Conservation (phyloP, 495 filamentous ascomycete species). For the Daldinia bambusicola region DNA sequence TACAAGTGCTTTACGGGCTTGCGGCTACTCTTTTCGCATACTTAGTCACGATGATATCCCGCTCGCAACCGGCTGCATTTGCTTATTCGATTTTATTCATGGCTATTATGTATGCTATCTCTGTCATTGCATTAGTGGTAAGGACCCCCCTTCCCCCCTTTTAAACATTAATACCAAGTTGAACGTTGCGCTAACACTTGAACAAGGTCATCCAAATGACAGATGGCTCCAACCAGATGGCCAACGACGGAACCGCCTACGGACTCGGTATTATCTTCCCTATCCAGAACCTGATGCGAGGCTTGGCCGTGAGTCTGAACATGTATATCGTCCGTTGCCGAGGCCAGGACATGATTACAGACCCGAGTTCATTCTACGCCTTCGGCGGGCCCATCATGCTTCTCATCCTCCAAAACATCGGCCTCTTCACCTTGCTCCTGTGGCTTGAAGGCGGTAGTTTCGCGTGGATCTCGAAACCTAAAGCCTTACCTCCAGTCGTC, state of each 20-base stretch:
- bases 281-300: conserved; percentile 45
- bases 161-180: conserved; percentile 64
- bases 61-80: conserved; percentile 74
- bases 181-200: conserved; percentile 59
- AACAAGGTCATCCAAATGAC: conserved; percentile 66
- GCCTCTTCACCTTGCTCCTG: conserved; percentile 73
- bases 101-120: conserved; percentile 70
- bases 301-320: conserved; percentile 37
- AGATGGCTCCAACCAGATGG: conserved; percentile 68
- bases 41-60: conserved; percentile 73
- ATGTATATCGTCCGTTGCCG: conserved; percentile 45
- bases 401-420: conserved; percentile 71
- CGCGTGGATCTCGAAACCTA: conserved; percentile 47
- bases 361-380: conserved; percentile 57
- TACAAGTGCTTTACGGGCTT: conserved; percentile 80
- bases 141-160: conserved; percentile 32
- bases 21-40: conserved; percentile 77
- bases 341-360: conserved; percentile 37
- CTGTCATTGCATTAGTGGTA: conserved; percentile 64
- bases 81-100: conserved; percentile 72
- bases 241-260: conserved; percentile 69
- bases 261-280: conserved; percentile 73
- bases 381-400: conserved; percentile 83
- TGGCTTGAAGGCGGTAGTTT: conserved; percentile 71
- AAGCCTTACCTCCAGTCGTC: conserved; percentile 25